phyloP scores from a whole-genome alignment of 2,329 filamentous ascomycete genomes.

The Bipolaris sorokiniana region DNA sequence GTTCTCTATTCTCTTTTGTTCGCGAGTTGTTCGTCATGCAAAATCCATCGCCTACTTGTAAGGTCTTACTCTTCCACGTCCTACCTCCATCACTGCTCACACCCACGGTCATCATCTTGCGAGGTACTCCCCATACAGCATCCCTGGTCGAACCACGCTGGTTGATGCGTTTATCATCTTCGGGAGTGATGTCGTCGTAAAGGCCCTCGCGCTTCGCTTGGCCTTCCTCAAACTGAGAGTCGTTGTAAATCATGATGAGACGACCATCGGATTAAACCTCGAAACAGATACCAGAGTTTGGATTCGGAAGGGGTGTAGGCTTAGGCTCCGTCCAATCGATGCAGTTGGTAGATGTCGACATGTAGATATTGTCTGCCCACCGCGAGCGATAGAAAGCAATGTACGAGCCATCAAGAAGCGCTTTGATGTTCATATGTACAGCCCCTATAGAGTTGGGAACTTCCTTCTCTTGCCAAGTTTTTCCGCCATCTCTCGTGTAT shows the following conservation, averaged over 20 bases:
- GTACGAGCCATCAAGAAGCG: neutral
- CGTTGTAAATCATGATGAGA: neutral
- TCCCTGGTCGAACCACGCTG: neutral
- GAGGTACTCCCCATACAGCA: neutral
- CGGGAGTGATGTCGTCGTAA: neutral
- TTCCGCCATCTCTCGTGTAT: neutral
- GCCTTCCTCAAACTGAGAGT: neutral
- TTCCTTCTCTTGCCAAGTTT: neutral
- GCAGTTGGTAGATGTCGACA: neutral
- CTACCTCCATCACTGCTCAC: neutral
- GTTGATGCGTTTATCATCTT: neutral
- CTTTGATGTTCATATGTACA: neutral
- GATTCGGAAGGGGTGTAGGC: neutral
- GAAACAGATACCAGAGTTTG: neutral
- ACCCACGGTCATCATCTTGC: neutral
- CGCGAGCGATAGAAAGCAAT: conserved; percentile 1
- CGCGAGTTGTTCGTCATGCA: neutral
- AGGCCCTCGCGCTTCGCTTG: neutral
- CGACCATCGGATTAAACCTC: neutral
- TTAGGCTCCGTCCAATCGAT: neutral
- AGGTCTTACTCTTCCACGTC: neutral
- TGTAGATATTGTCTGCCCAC: neutral
- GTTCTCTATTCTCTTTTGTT: neutral
- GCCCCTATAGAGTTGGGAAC: neutral
- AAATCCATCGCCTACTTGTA: neutral